Percentiles rank a stretch among this genome's conserved stretches.
Evolutionary conservation across 345 rosid genomes (phyloP).

Genomic region (Eucalyptus rudis): DNA sequence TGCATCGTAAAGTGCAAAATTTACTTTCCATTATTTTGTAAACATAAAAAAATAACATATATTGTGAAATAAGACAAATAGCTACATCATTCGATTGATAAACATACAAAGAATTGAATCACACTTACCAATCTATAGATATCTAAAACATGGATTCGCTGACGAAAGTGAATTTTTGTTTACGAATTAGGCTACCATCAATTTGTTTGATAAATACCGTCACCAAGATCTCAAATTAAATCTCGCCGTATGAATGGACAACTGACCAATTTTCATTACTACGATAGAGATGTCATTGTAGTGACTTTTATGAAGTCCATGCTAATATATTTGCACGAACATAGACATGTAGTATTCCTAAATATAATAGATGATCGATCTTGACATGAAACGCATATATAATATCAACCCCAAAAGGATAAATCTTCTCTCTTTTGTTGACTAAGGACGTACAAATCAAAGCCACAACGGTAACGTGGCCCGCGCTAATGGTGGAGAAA

Average conservation of each 20-base stretch:
- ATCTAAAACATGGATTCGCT: not conserved
- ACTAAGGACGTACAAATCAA: not conserved
- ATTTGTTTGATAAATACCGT: not conserved
- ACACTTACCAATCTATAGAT: accelerated
- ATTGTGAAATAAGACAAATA: not conserved
- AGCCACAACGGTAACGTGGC: conserved; percentile 27
- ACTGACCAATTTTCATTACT: accelerated
- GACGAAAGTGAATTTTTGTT: not conserved
- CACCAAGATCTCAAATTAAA: not conserved
- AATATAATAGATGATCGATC: not conserved
- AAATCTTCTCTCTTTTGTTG: not conserved
- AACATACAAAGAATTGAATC: not conserved
- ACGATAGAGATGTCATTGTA: not conserved
- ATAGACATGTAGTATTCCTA: accelerated
- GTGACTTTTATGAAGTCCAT: not conserved
- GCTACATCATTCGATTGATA: accelerated
- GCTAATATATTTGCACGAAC: not conserved
- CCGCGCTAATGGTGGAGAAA: conserved; percentile 11
- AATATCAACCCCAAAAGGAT: not conserved
- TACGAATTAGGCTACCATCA: accelerated
- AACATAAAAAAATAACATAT: not conserved
- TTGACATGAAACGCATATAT: accelerated
- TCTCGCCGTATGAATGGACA: accelerated
- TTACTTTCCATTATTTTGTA: not conserved
- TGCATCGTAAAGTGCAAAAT: not conserved